Conservation (phyloP, 2,329 filamentous ascomycete species). For the Trichoderma semiorbis region DNA sequence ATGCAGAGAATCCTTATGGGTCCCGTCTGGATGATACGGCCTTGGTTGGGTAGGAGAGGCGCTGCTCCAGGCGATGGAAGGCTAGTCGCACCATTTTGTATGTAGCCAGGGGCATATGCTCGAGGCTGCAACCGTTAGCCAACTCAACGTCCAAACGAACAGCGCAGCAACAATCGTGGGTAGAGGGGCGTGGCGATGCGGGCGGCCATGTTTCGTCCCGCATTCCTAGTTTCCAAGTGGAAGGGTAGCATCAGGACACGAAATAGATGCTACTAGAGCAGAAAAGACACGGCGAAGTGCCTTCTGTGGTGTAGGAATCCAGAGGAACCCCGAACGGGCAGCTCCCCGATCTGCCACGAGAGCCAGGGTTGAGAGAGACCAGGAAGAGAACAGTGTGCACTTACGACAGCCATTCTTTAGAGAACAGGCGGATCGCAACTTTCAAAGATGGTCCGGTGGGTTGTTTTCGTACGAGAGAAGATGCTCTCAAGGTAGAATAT, state of each 20-base stretch:
- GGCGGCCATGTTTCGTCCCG: neutral
- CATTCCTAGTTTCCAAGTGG: neutral
- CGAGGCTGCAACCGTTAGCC: conserved; percentile 36
- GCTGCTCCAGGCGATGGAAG: conserved; percentile 57
- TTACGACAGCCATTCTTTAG: conserved; percentile 44
- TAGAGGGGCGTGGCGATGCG: neutral
- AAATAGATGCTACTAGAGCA: neutral
- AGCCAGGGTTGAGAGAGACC: neutral
- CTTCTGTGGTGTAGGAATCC: neutral
- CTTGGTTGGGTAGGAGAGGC: conserved; percentile 65
- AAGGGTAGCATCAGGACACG: neutral
- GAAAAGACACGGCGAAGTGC: neutral
- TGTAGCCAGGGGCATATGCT: conserved; percentile 52
- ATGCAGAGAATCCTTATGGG: conserved; percentile 66
- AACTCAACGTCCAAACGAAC: conserved; percentile 11
- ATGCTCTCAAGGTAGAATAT: neutral
- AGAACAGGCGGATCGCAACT: conserved; percentile 21
- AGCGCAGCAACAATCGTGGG: neutral
- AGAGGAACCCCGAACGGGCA: conserved; percentile 16
- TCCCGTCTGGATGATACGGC: conserved; percentile 62
- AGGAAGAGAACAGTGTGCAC: conserved; percentile 24
- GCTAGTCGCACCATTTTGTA: conserved; percentile 59
- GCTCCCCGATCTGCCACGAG: conserved; percentile 6
- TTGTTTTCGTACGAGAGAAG: conserved; percentile 16
- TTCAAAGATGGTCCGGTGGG: neutral